Percentiles rank a stretch among this genome's conserved stretches.
phyloP scores from a whole-genome alignment of 2,329 filamentous ascomycete genomes.

The Zalaria obscura region DNA sequence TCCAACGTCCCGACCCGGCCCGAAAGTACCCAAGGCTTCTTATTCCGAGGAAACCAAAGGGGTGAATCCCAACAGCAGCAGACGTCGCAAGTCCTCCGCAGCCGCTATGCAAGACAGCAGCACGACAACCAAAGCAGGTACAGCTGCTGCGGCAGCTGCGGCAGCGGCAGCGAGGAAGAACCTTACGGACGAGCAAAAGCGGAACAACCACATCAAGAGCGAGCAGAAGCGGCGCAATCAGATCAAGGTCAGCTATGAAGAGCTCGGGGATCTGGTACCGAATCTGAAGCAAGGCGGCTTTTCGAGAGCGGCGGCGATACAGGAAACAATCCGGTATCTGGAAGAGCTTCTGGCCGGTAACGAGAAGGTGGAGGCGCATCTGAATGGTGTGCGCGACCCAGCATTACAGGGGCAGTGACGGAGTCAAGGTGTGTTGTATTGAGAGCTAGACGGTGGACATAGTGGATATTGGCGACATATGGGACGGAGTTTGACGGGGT shows the following conservation, averaged over 20 bases:
- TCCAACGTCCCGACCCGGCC: too few relatives aligned
- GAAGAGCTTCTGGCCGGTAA: conserved; percentile 60
- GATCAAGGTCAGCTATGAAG: conserved; percentile 71
- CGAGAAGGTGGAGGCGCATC: conserved; percentile 4
- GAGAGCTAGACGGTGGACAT: too few relatives aligned
- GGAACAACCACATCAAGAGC: conserved; percentile 74
- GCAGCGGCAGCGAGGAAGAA: conserved; percentile 28
- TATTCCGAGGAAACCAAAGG: neutral
- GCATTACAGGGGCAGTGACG: too few relatives aligned
- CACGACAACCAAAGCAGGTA: neutral
- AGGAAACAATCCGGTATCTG: conserved; percentile 65
- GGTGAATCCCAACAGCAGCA: neutral
- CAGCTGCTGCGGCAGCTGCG: neutral
- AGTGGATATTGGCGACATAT: too few relatives aligned
- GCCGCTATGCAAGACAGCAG: neutral
- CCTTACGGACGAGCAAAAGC: conserved; percentile 64
- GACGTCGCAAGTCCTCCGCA: conserved; percentile 3
- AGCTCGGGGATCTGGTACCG: conserved; percentile 64
- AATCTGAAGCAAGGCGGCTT: conserved; percentile 59
- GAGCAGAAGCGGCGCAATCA: conserved; percentile 75
- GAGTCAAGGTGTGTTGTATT: too few relatives aligned
- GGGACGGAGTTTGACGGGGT: too few relatives aligned
- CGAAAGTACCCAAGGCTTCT: too few relatives aligned
- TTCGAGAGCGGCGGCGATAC: conserved; percentile 70
- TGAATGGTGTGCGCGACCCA: neutral